phyloP scores from a whole-genome alignment of 768 basidiomycete species.

The Termitomyces sp. region DNA sequence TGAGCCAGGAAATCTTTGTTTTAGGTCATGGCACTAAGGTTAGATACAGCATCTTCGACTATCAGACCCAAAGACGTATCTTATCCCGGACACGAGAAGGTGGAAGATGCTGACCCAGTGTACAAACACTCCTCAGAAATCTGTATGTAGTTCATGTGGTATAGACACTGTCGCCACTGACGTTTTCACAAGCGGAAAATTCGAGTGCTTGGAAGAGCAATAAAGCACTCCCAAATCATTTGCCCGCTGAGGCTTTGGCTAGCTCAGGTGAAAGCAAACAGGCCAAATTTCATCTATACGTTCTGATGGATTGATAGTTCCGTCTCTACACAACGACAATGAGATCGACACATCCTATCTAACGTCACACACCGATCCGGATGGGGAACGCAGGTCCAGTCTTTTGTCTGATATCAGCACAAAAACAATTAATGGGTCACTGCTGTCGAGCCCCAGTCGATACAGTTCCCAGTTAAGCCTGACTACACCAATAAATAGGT shows the following conservation, averaged over 20 bases:
- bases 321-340: neutral
- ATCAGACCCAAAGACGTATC: neutral
- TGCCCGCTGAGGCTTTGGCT: too few relatives aligned
- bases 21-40: neutral
- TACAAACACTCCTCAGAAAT: neutral
- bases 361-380: constrained; percentile 1
- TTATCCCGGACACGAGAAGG: neutral
- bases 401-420: constrained; percentile 6
- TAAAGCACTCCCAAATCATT: neutral
- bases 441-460: neutral
- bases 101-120: neutral
- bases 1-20: neutral
- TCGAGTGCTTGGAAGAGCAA: neutral
- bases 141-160: neutral
- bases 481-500: neutral
- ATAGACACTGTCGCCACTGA: neutral
- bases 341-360: constrained; percentile 1
- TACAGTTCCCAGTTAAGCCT: neutral
- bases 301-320: neutral
- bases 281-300: neutral
- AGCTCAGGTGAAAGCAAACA: neutral
- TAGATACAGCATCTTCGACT: neutral
- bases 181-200: neutral
- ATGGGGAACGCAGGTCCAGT: neutral
- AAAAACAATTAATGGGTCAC: constrained; percentile 10